phyloP scores from a whole-genome alignment of 768 basidiomycete genomes.

The Pleurotus tuber-regium region DNA sequence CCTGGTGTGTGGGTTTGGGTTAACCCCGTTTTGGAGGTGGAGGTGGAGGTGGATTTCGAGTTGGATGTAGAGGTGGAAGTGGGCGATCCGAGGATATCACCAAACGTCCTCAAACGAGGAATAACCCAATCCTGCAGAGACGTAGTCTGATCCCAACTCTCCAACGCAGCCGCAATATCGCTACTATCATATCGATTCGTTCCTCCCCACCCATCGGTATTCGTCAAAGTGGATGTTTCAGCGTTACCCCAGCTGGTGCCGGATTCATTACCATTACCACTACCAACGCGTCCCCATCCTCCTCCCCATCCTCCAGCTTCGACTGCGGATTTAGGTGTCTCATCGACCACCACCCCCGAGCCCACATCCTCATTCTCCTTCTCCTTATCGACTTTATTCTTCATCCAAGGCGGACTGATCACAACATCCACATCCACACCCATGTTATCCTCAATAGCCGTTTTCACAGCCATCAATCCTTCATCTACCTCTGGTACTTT shows the following conservation, averaged over 20 bases:
- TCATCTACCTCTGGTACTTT: slow-evolving; percentile 22
- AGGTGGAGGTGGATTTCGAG: too few species aligned
- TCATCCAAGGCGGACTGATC: slow-evolving; percentile 15
- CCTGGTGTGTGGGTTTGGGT: slow-evolving; percentile 53
- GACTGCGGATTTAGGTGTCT: not conserved
- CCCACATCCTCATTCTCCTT: not conserved
- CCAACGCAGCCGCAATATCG: too few species aligned
- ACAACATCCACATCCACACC: slow-evolving; percentile 25
- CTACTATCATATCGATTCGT: too few species aligned
- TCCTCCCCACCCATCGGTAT: not conserved
- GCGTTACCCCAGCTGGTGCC: not conserved
- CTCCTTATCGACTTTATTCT: not conserved
- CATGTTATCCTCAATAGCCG: slow-evolving; percentile 22
- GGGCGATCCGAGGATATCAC: slow-evolving; percentile 42
- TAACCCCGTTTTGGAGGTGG: too few species aligned
- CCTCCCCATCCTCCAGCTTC: slow-evolving; percentile 11
- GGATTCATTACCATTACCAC: not conserved
- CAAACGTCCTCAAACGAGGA: not conserved
- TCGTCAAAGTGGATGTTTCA: not conserved
- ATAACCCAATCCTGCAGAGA: not conserved
- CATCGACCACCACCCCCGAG: slow-evolving; percentile 13
- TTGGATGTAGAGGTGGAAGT: too few species aligned
- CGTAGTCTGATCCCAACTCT: not conserved
- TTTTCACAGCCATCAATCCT: slow-evolving; percentile 5
- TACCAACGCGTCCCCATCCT: not conserved